phyloP scores from a whole-genome alignment of 306 rosid species.

The Cicer pinnatifidum region DNA sequence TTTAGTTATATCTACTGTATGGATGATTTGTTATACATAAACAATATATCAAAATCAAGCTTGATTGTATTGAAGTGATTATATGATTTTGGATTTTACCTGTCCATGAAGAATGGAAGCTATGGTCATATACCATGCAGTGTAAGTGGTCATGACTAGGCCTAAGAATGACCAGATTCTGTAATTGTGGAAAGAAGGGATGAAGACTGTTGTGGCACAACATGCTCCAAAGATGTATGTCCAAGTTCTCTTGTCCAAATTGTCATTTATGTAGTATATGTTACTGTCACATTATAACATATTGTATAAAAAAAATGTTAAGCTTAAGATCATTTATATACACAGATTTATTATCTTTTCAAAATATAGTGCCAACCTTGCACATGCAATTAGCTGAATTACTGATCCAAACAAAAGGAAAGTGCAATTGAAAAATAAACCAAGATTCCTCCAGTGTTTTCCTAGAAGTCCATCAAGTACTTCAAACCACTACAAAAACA shows the following conservation, averaged over 20 bases:
- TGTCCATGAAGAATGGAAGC: conserved; percentile 90
- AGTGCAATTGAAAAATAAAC: conserved; percentile 94
- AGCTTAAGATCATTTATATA: background rate
- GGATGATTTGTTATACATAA: background rate
- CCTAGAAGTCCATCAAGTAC: conserved; percentile 97
- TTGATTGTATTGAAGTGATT: background rate
- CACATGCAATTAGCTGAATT: conserved; percentile 95
- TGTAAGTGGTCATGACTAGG: conserved; percentile 87
- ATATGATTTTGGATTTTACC: conserved; percentile 51
- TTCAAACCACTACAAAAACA: conserved; percentile 84
- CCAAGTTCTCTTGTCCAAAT: conserved; percentile 99
- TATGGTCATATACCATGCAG: conserved; percentile 96
- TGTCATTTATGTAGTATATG: conserved; percentile 96
- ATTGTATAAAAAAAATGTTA: background rate
- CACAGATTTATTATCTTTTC: background rate
- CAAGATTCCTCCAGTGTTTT: conserved; percentile 88
- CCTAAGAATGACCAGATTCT: conserved; percentile 97
- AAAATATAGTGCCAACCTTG: conserved; percentile 61
- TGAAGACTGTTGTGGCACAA: conserved; percentile 94
- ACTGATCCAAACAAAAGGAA: conserved; percentile 98
- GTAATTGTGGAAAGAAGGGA: conserved; percentile 95
- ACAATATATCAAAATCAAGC: background rate
- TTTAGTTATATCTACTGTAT: no score
- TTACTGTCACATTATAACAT: conserved; percentile 58
- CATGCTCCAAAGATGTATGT: conserved; percentile 97